Conservation (phyloP, 2,329 filamentous ascomycete species). For the Bipolaris zeicola region DNA sequence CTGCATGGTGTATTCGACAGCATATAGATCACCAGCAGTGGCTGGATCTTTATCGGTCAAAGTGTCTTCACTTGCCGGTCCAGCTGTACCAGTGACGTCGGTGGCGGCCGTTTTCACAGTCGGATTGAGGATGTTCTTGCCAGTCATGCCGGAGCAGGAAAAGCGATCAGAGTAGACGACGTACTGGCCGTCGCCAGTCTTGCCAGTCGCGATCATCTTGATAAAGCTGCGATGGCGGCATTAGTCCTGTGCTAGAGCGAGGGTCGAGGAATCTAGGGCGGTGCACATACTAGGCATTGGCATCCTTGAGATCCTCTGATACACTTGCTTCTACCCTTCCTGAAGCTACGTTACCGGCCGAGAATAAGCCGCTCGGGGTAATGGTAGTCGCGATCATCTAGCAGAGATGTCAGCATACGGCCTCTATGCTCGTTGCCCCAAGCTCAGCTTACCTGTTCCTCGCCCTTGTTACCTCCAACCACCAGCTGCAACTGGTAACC, state of each 20-base stretch:
- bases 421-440: neutral
- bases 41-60: constrained; percentile 29
- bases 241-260: constrained; percentile 11
- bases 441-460: constrained; percentile 52
- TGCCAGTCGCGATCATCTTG: constrained; percentile 60
- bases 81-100: constrained; percentile 33
- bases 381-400: constrained; percentile 36
- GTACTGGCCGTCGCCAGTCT: constrained; percentile 61
- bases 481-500: constrained; percentile 65
- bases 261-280: neutral
- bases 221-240: constrained; percentile 31
- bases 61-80: constrained; percentile 35
- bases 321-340: constrained; percentile 31
- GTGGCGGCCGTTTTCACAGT: constrained; percentile 50
- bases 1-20: constrained; percentile 61
- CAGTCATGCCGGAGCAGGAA: constrained; percentile 68
- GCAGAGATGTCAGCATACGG: constrained; percentile 6
- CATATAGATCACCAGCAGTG: constrained; percentile 33
- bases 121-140: constrained; percentile 62
- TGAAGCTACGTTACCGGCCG: constrained; percentile 50
- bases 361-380: constrained; percentile 54
- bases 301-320: constrained; percentile 42
- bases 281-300: constrained; percentile 61
- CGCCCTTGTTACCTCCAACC: constrained; percentile 62
- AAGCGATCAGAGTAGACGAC: constrained; percentile 68